These are phyloP conservation scores for Magnolia kwangsiensis DNA, from an alignment of 164 flowering plant species.

Conservation along the genomic window DNA sequence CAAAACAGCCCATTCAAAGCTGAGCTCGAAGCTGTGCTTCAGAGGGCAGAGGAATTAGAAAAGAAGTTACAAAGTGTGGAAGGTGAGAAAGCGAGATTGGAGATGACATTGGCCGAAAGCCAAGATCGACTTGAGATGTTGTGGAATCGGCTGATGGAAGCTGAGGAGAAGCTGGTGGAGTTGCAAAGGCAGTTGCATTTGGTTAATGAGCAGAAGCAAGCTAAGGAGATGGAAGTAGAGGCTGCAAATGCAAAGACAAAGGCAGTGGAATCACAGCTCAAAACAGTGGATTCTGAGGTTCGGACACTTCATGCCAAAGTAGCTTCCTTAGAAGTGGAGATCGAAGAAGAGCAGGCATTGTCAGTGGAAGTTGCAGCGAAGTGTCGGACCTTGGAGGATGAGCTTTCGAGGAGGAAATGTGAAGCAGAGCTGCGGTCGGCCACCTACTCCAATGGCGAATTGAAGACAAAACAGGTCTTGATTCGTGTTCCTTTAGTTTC, in stretches of 20 bases:
- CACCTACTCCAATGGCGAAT: conserved; percentile 32
- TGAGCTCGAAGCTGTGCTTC: conserved; percentile 41
- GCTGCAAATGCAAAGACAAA: conserved; percentile 15
- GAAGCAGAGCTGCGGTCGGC: conserved; percentile 35
- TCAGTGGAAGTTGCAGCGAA: conserved; percentile 37
- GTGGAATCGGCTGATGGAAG: conserved; percentile 34
- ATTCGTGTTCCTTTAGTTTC: not conserved
- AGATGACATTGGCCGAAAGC: conserved; percentile 37
- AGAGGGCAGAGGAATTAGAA: conserved; percentile 41
- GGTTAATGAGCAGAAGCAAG: conserved; percentile 43
- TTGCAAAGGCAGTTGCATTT: conserved; percentile 40
- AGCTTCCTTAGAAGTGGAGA: conserved; percentile 36
- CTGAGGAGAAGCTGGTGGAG: conserved; percentile 46
- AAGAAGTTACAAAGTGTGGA: conserved; percentile 37
- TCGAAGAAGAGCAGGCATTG: conserved; percentile 45
- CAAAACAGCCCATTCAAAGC: conserved; percentile 27
- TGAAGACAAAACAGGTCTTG: conserved; percentile 61
- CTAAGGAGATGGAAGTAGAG: conserved; percentile 20
- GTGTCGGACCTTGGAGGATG: conserved; percentile 53
- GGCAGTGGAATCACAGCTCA: conserved; percentile 44
- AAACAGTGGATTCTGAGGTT: conserved; percentile 45
- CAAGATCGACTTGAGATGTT: conserved; percentile 32
- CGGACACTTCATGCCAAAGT: conserved; percentile 38
- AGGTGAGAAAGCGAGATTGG: conserved; percentile 43
- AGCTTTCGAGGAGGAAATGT: conserved; percentile 34